Evolutionary conservation across 352 stramenopile species (phyloP), one percentile per base, ranked within the genome.

Genomic region (Blastocystis sp.): DNA sequence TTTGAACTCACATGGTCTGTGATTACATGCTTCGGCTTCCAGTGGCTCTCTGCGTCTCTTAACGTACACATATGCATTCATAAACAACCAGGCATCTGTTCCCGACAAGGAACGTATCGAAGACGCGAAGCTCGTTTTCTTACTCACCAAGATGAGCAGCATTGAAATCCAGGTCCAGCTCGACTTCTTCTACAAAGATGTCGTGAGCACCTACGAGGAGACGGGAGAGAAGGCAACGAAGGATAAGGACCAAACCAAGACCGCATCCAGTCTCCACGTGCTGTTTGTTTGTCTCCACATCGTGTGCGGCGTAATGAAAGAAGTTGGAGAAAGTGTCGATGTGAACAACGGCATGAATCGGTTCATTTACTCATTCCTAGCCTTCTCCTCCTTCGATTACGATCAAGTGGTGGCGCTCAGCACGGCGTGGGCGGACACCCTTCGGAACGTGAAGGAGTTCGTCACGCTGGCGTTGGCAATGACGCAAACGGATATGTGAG

Each of bases 111-210:
- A 78, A 42, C 27, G 42, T n/a, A 42, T 6, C 11, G 14, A 57
- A 57, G 32, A 57, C 27, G 46, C 38, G 24, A 78, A 78, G 34
- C 11, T 78, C 9, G n/a, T 32, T 16, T 56, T 46, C 18, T 16
- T 61, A 59, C 24, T 78, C 3, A 61, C 36, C 11, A 57, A 44
- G 14, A 34, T 42, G 32, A 40, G 42, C 21, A 78, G 67, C n/a
- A 51, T 78, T 9, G 67, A 78, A 38, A 24, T 78, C 16, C 67
- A 40, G 7, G 67, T 78, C 4, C 18, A 78, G 34, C 32, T 78
- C 14, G 67, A 78, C 24, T 78, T 57, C 36, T 61, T 78, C 29
- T 78, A 78, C 42, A 78, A 78, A 61, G 67, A 78, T 32, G 67
- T 57, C 36, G 46, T 78, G 48, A 57, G 32, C 21, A 59, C n/a